Conservation (phyloP, 495 filamentous ascomycete species). For the Lophiotrema nucula region DNA sequence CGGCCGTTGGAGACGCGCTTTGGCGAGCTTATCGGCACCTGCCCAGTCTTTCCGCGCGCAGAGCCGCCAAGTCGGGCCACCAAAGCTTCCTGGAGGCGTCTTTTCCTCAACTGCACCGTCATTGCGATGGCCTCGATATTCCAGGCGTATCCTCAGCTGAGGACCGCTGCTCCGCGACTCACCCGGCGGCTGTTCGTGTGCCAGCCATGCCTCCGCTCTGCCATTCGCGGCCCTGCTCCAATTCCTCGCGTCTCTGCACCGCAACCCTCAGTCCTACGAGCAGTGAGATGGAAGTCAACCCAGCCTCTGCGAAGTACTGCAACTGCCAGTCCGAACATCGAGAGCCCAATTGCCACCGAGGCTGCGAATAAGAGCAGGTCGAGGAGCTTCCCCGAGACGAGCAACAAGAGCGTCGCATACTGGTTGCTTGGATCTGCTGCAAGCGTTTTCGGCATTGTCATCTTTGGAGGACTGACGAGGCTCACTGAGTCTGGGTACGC, state of each 20-base stretch:
- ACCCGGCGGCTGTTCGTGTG: slow-evolving; percentile 59
- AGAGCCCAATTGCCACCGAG: neutral
- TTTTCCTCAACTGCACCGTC: neutral
- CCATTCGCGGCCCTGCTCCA: slow-evolving; percentile 35
- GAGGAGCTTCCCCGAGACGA: slow-evolving; percentile 67
- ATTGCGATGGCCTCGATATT: slow-evolving; percentile 41
- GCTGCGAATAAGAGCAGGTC: neutral
- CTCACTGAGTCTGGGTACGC: slow-evolving; percentile 92
- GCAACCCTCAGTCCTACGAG: slow-evolving; percentile 32
- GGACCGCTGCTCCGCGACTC: slow-evolving; percentile 53
- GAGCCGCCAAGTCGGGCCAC: no score
- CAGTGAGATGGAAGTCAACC: slow-evolving; percentile 36
- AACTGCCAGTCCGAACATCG: neutral
- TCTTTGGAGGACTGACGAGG: slow-evolving; percentile 90
- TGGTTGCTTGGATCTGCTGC: slow-evolving; percentile 90
- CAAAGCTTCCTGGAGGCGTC: no score
- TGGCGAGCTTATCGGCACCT: no score
- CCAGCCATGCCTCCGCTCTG: slow-evolving; percentile 58
- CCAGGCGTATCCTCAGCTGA: slow-evolving; percentile 49
- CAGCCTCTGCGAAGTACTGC: slow-evolving; percentile 12
- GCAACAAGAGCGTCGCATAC: slow-evolving; percentile 74
- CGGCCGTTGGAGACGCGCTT: no score
- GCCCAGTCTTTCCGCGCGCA: no score
- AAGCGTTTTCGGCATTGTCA: slow-evolving; percentile 92
- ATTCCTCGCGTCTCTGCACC: neutral